Conservation (phyloP, 441 rosid genomes). For the Arabidopsis hybrid region DNA sequence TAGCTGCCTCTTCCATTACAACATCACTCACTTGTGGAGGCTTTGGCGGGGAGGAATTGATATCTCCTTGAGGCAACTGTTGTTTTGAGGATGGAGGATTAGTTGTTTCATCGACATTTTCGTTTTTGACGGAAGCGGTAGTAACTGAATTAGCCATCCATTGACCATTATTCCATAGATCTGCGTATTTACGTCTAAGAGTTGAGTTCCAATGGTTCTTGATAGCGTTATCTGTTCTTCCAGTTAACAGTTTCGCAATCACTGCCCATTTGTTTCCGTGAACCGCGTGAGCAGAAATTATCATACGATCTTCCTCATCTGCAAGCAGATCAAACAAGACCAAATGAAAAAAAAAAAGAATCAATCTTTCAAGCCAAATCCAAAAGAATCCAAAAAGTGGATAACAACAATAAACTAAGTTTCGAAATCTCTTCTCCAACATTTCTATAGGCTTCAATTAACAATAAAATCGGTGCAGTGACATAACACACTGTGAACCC, state of each 20-base stretch:
- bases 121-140: conserved; percentile 40
- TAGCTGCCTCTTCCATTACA: conserved; percentile 46
- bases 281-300: conserved; percentile 71
- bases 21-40: conserved; percentile 49
- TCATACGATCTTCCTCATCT: conserved; percentile 91
- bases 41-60: conserved; percentile 40
- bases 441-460: not conserved
- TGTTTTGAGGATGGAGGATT: conserved; percentile 56
- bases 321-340: conserved; percentile 35
- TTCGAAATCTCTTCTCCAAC: not conserved
- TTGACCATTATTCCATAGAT: conserved; percentile 48
- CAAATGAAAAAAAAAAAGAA: conserved; percentile 14
- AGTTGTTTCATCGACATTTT: conserved; percentile 4
- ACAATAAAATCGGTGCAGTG: not conserved
- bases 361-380: not conserved
- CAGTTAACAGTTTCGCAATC: conserved; percentile 80
- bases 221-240: conserved; percentile 95
- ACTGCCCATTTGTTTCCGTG: conserved; percentile 99
- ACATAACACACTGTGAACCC: not conserved
- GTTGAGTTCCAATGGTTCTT: conserved; percentile 99
- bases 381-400: not conserved
- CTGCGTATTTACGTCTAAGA: conserved; percentile 67
- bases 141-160: conserved; percentile 57
- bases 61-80: conserved; percentile 57
- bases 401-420: not conserved